phyloP scores from a whole-genome alignment of 2,329 filamentous ascomycete species.

The Fusarium sp. region DNA sequence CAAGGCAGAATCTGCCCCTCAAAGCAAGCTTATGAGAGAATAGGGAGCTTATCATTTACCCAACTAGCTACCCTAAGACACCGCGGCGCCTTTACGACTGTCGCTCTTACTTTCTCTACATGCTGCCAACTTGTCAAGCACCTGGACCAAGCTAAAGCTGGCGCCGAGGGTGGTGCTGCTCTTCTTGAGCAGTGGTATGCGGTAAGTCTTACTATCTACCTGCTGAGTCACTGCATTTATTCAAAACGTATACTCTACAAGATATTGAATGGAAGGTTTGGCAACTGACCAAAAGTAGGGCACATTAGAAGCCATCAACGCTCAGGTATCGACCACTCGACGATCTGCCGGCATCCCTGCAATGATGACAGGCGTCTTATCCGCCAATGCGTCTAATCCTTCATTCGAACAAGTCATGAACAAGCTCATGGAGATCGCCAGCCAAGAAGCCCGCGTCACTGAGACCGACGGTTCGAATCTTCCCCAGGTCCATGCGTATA shows the following conservation, averaged over 20 bases:
- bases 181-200: conserved; percentile 77
- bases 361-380: conserved; percentile 82
- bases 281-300: conserved; percentile 53
- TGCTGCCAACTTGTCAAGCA: conserved; percentile 76
- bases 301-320: conserved; percentile 74
- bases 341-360: conserved; percentile 92
- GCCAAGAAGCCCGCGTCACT: conserved; percentile 60
- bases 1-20: conserved; percentile 58
- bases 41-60: conserved; percentile 80
- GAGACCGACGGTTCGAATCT: conserved; percentile 73
- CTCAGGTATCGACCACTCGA: conserved; percentile 83
- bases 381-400: conserved; percentile 66
- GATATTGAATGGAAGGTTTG: background rate
- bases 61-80: conserved; percentile 87
- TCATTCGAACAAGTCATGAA: conserved; percentile 72
- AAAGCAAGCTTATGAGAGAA: conserved; percentile 65
- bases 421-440: conserved; percentile 68
- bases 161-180: conserved; percentile 44
- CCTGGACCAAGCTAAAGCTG: conserved; percentile 45
- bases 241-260: background rate
- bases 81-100: conserved; percentile 91
- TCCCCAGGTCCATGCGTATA: conserved; percentile 93
- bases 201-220: conserved; percentile 49
- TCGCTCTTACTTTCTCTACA: conserved; percentile 84
- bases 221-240: too few relatives aligned